Evolutionary conservation across 2,329 filamentous ascomycete genomes (phyloP).

Genomic region (Rhynchosporium secalis): DNA sequence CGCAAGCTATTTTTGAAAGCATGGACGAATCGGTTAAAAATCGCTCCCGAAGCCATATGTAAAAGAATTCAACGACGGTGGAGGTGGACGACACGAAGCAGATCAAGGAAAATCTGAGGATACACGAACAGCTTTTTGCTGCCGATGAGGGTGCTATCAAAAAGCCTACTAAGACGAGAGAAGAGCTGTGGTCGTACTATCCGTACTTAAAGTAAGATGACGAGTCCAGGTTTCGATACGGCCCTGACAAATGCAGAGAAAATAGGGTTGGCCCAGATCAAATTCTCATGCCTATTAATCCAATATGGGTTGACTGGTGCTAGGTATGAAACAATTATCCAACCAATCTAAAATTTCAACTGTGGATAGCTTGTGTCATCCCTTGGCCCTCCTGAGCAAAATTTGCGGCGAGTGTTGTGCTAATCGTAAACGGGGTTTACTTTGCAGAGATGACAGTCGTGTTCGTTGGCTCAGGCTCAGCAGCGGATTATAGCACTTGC

Average conservation of each 20-base stretch:
- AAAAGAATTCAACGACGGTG: neutral
- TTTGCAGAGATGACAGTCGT: slow-evolving; percentile 46
- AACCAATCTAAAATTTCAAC: slow-evolving; percentile 30
- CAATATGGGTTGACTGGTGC: slow-evolving; percentile 44
- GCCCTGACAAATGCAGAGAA: slow-evolving; percentile 31
- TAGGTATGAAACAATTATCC: slow-evolving; percentile 43
- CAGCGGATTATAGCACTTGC: slow-evolving; percentile 46
- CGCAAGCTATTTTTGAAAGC: neutral
- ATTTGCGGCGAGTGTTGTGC: slow-evolving; percentile 43
- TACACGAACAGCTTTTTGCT: slow-evolving; percentile 43
- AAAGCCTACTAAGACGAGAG: slow-evolving; percentile 44
- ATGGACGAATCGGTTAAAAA: slow-evolving; percentile 19
- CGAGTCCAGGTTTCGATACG: neutral
- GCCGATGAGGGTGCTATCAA: slow-evolving; percentile 41
- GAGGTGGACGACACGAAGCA: slow-evolving; percentile 22
- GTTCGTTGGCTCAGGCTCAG: slow-evolving; percentile 45
- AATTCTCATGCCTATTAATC: slow-evolving; percentile 44
- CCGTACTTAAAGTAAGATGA: slow-evolving; percentile 43
- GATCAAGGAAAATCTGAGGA: slow-evolving; percentile 31
- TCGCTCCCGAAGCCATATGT: slow-evolving; percentile 16
- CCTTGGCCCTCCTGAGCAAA: slow-evolving; percentile 43
- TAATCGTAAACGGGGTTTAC: slow-evolving; percentile 46
- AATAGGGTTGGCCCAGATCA: slow-evolving; percentile 46
- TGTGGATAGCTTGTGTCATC: slow-evolving; percentile 42
- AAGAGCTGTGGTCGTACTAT: slow-evolving; percentile 47